Base-by-base conservation (phyloP, 2,329 filamentous ascomycete species). In the Cladophialophora carrionii region DNA sequence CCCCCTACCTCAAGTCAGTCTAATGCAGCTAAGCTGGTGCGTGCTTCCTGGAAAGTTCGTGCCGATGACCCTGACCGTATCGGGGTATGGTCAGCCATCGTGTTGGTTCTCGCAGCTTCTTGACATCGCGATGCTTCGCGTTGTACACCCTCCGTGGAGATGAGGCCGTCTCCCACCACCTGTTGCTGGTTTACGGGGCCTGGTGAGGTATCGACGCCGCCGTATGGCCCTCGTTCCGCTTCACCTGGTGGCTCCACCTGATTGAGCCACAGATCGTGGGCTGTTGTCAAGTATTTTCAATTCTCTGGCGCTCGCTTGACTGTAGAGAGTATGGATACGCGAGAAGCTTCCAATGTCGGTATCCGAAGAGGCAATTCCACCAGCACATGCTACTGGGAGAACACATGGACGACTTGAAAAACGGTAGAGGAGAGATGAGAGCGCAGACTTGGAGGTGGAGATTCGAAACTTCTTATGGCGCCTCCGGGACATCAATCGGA, bases 401-500 rank as follows among this genome's bases (percentile, higher is more conserved):
- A 22, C 31, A 26, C 56, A 48, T 46, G 24, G 31, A 26, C 12
- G 24, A 17, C 29, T 46, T 58, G n/a, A 32, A 41, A 17, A 58
- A 26, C 12, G 4, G 56, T 24, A 58, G 14, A 48, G 31, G 26
- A 31, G 29, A 58, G 56, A 22, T 46, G 37, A 58, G 3, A 31
- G 56, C 31, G 46, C 31, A 58, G 37, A 48, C 20, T 8, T 29
- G 24, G 46, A 14, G 41, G 41, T 58, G 56, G 56, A 58, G 56
- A 58, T 41, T 32, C 26, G 41, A 22, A 26, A 49, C 48, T 49
- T 58, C 56, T 58, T 58, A 58, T 58, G 56, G 56, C 56, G 48
- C 41, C 9, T 58, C 26, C 24, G 26, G 31, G 48, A 29, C 37
- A 34, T 58, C 31, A 58, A 29, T 48, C 56, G 41, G 56, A 58